Evolutionary conservation across 2,329 filamentous ascomycete genomes (phyloP), one percentile per base, ranked within the genome.

Genomic region (Eutypella sp.): DNA sequence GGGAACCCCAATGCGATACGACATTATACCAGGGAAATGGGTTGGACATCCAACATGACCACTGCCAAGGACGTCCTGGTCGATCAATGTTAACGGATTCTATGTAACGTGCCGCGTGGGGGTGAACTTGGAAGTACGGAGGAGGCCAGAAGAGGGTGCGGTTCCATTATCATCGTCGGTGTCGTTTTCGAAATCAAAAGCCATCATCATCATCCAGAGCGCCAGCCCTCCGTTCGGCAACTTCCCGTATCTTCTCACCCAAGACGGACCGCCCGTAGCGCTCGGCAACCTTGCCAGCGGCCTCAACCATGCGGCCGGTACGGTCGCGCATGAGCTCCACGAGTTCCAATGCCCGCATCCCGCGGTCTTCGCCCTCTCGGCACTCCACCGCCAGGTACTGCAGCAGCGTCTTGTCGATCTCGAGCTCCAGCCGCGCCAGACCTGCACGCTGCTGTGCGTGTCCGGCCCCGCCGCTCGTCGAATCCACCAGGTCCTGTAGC

Each of bases 291-390:
- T 95, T 96, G 46, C 83, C 81, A 2, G 93, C 93, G 4, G 92
- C 87, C 64, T 96, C 90, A 47, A 96, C 68, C 88, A 96, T 96
- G 64, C 87, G 85, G 16, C 92, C 92, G 49, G 81, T 87, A 39
- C 82, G 76, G 69, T 97, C 91, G 38, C 79, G 79, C 84, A 99
- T 87, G 59, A 99, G 73, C 50, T 79, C 76, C 24, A 95, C 93
- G 58, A 97, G 79, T 69, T 99, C 95, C 29, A 99, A 72, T 1
- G 92, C 92, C 55, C 92, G 89, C 89, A 96, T 96, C 5, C 91
- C 92, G 24, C 87, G 78, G 52, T 97, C 91, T 65, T 99, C 93
- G 38, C 90, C 89, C 55, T 93, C 89, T 48, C 90, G 82, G 64
- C 93, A 99, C 71, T 97, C 93, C 6, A 85, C 73, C 2, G 89